phyloP scores from a whole-genome alignment of 2,329 filamentous ascomycete genomes.

The Cladosporium cucumerinum region DNA sequence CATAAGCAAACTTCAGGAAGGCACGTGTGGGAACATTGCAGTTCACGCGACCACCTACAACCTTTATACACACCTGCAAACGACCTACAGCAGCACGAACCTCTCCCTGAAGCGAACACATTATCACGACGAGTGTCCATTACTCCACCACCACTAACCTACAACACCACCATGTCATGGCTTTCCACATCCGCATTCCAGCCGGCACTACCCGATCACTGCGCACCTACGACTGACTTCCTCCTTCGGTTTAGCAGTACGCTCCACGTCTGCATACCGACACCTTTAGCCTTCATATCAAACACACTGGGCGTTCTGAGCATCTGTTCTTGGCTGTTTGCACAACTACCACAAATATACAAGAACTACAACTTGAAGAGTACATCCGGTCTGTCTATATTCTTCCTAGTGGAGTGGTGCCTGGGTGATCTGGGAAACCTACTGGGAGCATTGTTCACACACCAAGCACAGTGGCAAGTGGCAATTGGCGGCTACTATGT shows the following conservation, averaged over 20 bases:
- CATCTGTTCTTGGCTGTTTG: constrained; percentile 66
- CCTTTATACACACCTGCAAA: background rate
- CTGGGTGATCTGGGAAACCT: constrained; percentile 63
- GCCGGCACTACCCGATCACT: constrained; percentile 52
- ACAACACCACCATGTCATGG: constrained; percentile 12
- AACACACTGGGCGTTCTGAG: constrained; percentile 59
- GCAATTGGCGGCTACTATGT: constrained; percentile 65
- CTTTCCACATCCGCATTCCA: constrained; percentile 8
- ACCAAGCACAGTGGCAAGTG: constrained; percentile 65
- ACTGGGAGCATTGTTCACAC: constrained; percentile 59
- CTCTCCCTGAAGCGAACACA: background rate
- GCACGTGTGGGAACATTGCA: background rate
- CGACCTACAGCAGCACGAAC: background rate
- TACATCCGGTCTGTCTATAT: constrained; percentile 62
- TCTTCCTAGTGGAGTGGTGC: constrained; percentile 65
- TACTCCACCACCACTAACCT: background rate
- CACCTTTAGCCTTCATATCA: constrained; percentile 60
- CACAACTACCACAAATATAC: constrained; percentile 66
- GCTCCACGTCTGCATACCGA: constrained; percentile 62
- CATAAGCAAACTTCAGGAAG: constrained; percentile 1
- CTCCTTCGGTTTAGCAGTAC: constrained; percentile 56
- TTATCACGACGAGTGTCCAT: background rate
- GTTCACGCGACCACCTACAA: background rate
- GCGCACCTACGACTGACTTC: constrained; percentile 58
- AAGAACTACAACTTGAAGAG: constrained; percentile 64